phyloP scores from a whole-genome alignment of 306 rosid species.

The Medicago arabica region DNA sequence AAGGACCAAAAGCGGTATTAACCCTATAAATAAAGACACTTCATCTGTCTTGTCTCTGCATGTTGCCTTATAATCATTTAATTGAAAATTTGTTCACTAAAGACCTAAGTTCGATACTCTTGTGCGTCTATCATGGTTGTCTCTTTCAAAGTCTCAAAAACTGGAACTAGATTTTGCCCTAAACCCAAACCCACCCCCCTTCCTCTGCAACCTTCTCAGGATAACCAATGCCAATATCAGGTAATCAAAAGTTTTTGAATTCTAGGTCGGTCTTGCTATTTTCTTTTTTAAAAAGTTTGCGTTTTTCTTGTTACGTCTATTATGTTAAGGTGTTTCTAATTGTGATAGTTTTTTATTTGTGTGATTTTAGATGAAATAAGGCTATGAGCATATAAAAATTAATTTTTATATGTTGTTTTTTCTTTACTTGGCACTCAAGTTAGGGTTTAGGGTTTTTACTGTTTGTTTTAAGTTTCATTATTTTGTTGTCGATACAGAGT shows the following conservation, averaged over 20 bases:
- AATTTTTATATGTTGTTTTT: neutral
- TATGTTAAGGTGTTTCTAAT: neutral
- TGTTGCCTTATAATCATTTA: too few relatives aligned
- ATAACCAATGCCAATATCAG: constrained; percentile 39
- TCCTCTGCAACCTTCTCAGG: constrained; percentile 28
- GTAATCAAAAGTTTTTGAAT: constrained; percentile 32
- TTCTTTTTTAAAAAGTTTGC: neutral
- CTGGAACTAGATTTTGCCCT: constrained; percentile 54
- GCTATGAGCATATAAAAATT: neutral
- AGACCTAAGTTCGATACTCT: too few relatives aligned
- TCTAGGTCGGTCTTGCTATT: neutral
- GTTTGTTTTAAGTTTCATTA: constrained; percentile 30
- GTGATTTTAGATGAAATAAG: constrained; percentile 5
- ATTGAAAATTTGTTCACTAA: too few relatives aligned
- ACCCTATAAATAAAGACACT: too few relatives aligned
- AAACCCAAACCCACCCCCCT: constrained; percentile 9
- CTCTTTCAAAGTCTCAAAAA: constrained; percentile 57
- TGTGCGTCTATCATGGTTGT: constrained; percentile 41
- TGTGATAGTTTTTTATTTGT: neutral
- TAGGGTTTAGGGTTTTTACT: neutral
- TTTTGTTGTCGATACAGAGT: constrained; percentile 50
- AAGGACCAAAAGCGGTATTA: too few relatives aligned
- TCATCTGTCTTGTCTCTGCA: too few relatives aligned
- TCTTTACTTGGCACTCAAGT: too few relatives aligned
- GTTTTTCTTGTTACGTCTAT: neutral